phyloP scores from a whole-genome alignment of 1,139 yeast genomes.

The Arxiozyma slooffiae region DNA sequence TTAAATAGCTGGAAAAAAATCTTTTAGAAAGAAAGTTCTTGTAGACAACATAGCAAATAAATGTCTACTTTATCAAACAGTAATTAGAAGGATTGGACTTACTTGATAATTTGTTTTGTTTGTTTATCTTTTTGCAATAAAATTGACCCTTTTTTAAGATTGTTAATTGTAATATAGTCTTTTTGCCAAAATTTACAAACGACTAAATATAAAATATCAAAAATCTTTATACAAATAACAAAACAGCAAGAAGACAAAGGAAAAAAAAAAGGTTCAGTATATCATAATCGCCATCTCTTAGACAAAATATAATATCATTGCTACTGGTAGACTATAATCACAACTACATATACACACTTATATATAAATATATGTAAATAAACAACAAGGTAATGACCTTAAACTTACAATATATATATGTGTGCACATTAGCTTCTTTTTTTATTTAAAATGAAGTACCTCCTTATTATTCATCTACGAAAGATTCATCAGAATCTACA shows the following conservation, averaged over 20 bases:
- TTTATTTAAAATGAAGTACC: background rate
- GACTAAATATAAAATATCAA: background rate
- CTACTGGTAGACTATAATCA: background rate
- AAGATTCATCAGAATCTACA: slow-evolving; percentile 22
- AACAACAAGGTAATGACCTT: background rate
- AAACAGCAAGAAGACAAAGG: too few species aligned
- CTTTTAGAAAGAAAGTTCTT: slow-evolving; percentile 2
- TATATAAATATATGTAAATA: too few species aligned
- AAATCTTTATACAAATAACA: background rate
- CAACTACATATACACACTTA: background rate
- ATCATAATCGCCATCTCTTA: background rate
- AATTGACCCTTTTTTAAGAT: background rate
- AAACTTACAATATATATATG: background rate
- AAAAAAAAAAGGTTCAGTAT: too few species aligned
- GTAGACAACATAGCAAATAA: background rate
- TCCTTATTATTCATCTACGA: slow-evolving; percentile 16
- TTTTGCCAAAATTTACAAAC: background rate
- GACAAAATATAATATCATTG: background rate
- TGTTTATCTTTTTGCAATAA: too few species aligned
- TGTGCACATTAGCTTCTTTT: background rate
- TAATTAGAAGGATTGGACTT: background rate
- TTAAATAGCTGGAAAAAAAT: slow-evolving; percentile 3
- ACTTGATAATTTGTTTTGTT: background rate
- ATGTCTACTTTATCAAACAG: too few species aligned
- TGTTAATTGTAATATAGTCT: too few species aligned